phyloP scores from a whole-genome alignment of 2,329 filamentous ascomycete genomes.

The Escovopsis sp. region DNA sequence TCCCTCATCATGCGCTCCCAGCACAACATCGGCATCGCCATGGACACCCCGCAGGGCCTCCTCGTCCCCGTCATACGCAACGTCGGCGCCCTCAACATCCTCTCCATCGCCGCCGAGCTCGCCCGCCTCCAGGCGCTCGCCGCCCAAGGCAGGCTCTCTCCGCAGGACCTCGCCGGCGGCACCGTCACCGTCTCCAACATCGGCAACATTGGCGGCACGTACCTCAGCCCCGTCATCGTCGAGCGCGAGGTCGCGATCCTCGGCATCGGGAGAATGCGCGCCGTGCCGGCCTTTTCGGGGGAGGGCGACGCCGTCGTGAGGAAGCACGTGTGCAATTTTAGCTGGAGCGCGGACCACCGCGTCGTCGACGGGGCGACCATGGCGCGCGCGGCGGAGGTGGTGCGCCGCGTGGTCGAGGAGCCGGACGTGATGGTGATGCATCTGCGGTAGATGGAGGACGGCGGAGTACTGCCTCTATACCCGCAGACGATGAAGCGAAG shows the following conservation, averaged over 20 bases:
- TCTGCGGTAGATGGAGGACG: conserved; percentile 39
- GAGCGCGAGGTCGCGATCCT: conserved; percentile 84
- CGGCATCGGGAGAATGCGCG: conserved; percentile 67
- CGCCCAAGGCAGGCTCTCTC: conserved; percentile 55
- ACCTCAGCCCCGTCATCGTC: conserved; percentile 81
- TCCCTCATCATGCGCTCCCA: conserved; percentile 61
- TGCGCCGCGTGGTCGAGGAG: conserved; percentile 64
- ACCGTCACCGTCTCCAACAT: conserved; percentile 97
- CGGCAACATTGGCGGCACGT: conserved; percentile 84
- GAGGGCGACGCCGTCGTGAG: conserved; percentile 45
- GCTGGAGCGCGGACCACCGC: conserved; percentile 91
- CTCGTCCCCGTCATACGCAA: conserved; percentile 85
- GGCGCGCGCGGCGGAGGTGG: conserved; percentile 73
- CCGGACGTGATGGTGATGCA: conserved; percentile 78
- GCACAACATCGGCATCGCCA: conserved; percentile 91
- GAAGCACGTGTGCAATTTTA: conserved; percentile 76
- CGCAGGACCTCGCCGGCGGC: conserved; percentile 64
- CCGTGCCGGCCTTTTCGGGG: conserved; percentile 63
- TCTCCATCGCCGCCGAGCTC: conserved; percentile 65
- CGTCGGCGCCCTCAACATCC: conserved; percentile 61
- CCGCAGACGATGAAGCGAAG: background rate
- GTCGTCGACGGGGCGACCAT: conserved; percentile 91
- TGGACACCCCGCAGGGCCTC: conserved; percentile 81
- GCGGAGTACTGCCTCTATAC: background rate
- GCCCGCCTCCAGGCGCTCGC: conserved; percentile 58